A percentile compares a stretch with the other conserved stretches of the same genome.
Conservation (phyloP, 768 basidiomycete genomes). For the Omphalotus guepiniiformis region DNA sequence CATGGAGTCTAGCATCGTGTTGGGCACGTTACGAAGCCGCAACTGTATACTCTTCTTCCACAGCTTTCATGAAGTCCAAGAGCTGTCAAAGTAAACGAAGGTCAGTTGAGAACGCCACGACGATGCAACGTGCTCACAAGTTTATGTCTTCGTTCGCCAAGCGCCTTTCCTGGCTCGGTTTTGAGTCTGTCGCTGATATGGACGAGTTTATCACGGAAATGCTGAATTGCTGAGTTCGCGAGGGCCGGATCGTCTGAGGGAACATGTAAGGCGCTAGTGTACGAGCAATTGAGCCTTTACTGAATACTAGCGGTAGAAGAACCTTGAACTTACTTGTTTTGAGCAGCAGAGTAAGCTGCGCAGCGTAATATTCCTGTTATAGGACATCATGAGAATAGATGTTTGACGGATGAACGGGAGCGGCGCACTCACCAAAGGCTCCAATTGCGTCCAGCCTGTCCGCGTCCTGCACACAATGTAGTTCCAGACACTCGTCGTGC, state of each 20-base stretch:
- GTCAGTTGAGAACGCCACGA: conserved; percentile 1
- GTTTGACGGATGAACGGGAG: conserved; percentile 26
- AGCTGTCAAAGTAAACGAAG: conserved; percentile 37
- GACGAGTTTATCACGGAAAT: conserved; percentile 85
- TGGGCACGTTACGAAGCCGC: not conserved
- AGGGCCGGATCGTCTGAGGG: conserved; percentile 43
- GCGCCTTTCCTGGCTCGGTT: conserved; percentile 61
- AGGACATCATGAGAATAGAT: conserved; percentile 1
- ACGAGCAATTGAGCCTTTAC: not conserved
- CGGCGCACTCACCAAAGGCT: conserved; percentile 57
- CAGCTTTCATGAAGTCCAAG: conserved; percentile 53
- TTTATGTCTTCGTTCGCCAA: conserved; percentile 71
- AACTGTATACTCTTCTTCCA: conserved; percentile 50
- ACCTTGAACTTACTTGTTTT: conserved; percentile 37
- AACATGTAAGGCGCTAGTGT: conserved; percentile 39
- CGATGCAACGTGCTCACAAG: conserved; percentile 41
- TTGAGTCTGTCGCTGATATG: conserved; percentile 72
- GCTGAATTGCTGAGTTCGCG: conserved; percentile 59
- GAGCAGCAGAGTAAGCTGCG: conserved; percentile 56
- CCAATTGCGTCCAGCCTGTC: conserved; percentile 79
- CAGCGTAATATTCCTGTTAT: conserved; percentile 58
- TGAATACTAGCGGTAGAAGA: not conserved
- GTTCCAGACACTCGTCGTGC: conserved; percentile 68
- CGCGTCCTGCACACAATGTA: conserved; percentile 80
- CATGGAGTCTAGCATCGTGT: not conserved